Conservation (phyloP, 2,329 filamentous ascomycete genomes). For the Fusarium scirpi region DNA sequence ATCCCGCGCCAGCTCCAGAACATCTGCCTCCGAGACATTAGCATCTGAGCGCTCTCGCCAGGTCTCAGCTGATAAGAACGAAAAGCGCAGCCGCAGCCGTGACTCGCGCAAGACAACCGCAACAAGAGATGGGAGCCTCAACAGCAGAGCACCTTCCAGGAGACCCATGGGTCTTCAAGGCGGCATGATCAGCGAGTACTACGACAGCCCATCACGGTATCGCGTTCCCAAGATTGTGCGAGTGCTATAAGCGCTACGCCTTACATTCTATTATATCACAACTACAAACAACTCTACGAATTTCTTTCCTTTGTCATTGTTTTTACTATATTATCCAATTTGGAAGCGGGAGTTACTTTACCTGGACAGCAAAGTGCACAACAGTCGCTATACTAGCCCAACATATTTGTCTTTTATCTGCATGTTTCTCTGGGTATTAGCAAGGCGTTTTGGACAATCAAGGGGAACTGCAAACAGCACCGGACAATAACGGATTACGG, state of each 20-base stretch:
- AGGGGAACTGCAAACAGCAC: conserved; percentile 8
- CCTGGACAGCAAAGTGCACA: conserved; percentile 12
- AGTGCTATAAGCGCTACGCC: conserved; percentile 21
- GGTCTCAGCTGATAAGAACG: conserved; percentile 28
- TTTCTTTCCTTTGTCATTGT: conserved; percentile 14
- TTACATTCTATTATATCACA: neutral
- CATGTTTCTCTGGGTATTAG: conserved; percentile 27
- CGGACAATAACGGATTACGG: conserved; percentile 28
- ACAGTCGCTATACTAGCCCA: conserved; percentile 28
- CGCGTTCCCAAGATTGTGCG: conserved; percentile 41
- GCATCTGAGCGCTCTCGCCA: conserved; percentile 33
- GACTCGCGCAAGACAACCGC: conserved; percentile 27
- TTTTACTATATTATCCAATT: neutral
- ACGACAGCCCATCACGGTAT: conserved; percentile 41
- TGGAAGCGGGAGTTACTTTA: conserved; percentile 21
- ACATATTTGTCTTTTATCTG: conserved; percentile 1
- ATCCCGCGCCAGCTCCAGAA: conserved; percentile 35
- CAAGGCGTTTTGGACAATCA: conserved; percentile 38
- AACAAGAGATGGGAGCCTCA: conserved; percentile 24
- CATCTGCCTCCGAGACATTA: conserved; percentile 33
- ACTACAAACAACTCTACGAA: conserved; percentile 5
- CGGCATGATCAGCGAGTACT: conserved; percentile 41
- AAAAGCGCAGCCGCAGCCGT: conserved; percentile 30
- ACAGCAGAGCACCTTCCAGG: conserved; percentile 13
- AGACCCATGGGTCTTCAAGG: conserved; percentile 32